phyloP scores from a whole-genome alignment of 768 basidiomycete species.

The Imleria badia region DNA sequence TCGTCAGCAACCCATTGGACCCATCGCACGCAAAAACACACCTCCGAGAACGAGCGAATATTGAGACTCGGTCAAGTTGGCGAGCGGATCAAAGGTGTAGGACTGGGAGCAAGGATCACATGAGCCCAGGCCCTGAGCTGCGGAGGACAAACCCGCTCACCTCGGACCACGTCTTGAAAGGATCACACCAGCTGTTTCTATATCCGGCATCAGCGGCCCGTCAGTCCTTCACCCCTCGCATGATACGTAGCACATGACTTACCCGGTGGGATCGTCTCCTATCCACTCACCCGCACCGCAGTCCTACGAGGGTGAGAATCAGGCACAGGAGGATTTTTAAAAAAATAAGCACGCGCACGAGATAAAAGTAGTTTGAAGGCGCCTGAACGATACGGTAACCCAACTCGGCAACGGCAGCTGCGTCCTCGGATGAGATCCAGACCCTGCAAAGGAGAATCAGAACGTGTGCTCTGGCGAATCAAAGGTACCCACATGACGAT shows the following conservation, averaged over 20 bases:
- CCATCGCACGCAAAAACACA: constrained; percentile 1
- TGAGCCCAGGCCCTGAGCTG: no score
- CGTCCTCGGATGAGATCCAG: constrained; percentile 48
- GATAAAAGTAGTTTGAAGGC: constrained; percentile 54
- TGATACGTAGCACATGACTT: constrained; percentile 2
- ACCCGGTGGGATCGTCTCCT: constrained; percentile 35
- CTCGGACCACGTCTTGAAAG: constrained; percentile 52
- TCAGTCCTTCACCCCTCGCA: background rate
- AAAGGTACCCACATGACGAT: constrained; percentile 35
- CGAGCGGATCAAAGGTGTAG: constrained; percentile 51
- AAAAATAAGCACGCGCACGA: constrained; percentile 24
- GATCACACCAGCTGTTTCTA: constrained; percentile 49
- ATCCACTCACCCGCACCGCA: constrained; percentile 52
- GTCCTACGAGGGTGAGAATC: constrained; percentile 30
- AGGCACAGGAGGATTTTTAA: background rate
- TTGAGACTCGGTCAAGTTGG: constrained; percentile 38
- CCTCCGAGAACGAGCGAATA: constrained; percentile 39
- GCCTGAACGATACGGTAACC: constrained; percentile 49
- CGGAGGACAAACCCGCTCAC: constrained; percentile 35
- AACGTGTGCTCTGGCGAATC: background rate
- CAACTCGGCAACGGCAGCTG: constrained; percentile 35
- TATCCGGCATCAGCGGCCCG: background rate
- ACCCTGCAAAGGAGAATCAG: constrained; percentile 27
- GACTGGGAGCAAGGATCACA: constrained; percentile 29
- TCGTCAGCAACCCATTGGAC: constrained; percentile 1